A percentile compares a stretch with the other conserved stretches of the same genome.
Conservation (phyloP, 179 eudicot genomes). For the Drosera spatulata region DNA sequence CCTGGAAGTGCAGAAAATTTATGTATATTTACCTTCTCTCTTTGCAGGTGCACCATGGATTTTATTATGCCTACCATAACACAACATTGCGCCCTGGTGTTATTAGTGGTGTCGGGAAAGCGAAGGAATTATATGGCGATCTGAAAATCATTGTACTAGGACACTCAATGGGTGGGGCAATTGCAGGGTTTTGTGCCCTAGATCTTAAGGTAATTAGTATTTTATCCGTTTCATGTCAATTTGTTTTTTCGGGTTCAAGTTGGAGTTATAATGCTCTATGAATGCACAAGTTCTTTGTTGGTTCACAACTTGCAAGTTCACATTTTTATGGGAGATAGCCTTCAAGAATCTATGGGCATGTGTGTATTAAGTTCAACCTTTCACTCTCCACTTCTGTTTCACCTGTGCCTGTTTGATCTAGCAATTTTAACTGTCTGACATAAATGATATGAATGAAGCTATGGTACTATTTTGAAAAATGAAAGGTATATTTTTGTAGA, state of each 20-base stretch:
- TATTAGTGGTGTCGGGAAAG: constrained; percentile 45
- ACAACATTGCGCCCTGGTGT: constrained; percentile 75
- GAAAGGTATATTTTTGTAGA: too few relatives aligned
- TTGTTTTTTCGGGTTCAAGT: background rate
- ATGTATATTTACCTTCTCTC: constrained; percentile 1
- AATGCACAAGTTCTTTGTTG: too few relatives aligned
- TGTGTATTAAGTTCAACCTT: too few relatives aligned
- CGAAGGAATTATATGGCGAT: constrained; percentile 50
- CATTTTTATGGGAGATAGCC: too few relatives aligned
- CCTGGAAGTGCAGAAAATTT: background rate
- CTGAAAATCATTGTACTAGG: constrained; percentile 60
- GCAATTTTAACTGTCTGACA: too few relatives aligned
- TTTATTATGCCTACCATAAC: constrained; percentile 88
- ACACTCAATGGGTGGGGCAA: constrained; percentile 99
- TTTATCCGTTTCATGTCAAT: background rate
- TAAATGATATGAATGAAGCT: too few relatives aligned
- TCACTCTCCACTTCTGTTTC: too few relatives aligned
- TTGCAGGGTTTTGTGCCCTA: constrained; percentile 89
- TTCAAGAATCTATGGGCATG: too few relatives aligned
- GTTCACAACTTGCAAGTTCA: too few relatives aligned
- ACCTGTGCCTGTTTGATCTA: too few relatives aligned
- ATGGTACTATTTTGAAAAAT: too few relatives aligned
- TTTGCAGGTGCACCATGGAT: constrained; percentile 93
- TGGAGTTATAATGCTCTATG: too few relatives aligned
- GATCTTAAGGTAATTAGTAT: constrained; percentile 62